Evolutionary conservation across 2,329 filamentous ascomycete genomes (phyloP), one percentile per base, ranked within the genome.

Genomic region (Cladorrhinum sp.): DNA sequence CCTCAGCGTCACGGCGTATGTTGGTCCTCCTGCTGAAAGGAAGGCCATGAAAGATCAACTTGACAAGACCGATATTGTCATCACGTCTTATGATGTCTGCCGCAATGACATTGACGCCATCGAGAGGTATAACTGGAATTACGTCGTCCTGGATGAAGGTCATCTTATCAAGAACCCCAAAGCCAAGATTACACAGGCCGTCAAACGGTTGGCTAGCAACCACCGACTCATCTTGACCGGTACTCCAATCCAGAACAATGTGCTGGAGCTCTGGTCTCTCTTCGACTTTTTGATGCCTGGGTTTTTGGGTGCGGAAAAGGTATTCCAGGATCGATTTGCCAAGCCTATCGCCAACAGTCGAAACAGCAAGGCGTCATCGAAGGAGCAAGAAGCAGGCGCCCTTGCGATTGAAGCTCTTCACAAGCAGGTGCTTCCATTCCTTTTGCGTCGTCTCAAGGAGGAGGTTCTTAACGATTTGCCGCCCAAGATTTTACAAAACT

Each of bases 241-340:
- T 45, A 99, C 95, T 1, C 95, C 95, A 0, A 98, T 98, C 66
- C 93, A 98, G 74, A 98, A 98, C 75, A 98, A 98, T 66, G 93
- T 99, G 1, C 78, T 99, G 53, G 93, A 99, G 73, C 81, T 99
- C 3, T 99, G 93, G 93, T 98, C 93, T 0, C 81, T 99, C 3
- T 99, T 99, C 72, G 95, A 99, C 76, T 99, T 99, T 78, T 81
- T 99, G 62, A 99, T 99, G 95, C 95, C 96, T 2, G 96, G 95
- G 1, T 99, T 99, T 79, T 81, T 99, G 7, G 95, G 95, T 29
- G 92, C 93, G 0, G 92, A 86, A 64, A 96, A 96, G 77, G 92
- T 97, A n/a, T 97, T 97, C 77, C 81, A 96, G 66, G 93, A 97
- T 74, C 87, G 93, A 2, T 97, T 97, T 68, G 92, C 93, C 8